These are phyloP conservation scores for Hypomyces rosellus DNA, from an alignment of 2,329 filamentous ascomycete genomes.

Conservation along the genomic window DNA sequence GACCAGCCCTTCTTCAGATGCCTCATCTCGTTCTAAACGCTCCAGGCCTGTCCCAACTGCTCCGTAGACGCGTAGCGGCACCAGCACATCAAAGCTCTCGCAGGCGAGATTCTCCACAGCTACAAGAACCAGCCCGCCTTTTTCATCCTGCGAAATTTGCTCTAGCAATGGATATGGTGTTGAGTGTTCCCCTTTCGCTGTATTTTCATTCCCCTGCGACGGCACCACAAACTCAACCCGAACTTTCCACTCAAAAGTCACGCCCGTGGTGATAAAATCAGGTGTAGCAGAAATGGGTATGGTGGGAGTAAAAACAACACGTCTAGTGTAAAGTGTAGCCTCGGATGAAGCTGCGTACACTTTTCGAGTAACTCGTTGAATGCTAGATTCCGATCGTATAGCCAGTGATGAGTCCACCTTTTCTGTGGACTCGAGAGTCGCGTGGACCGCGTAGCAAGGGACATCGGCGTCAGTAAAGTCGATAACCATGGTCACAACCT, in stretches of 20 bases:
- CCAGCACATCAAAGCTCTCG: slow-evolving; percentile 85
- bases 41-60: slow-evolving; percentile 53
- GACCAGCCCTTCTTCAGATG: slow-evolving; percentile 38
- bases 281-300: slow-evolving; percentile 82
- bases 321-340: slow-evolving; percentile 72
- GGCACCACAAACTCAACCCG: slow-evolving; percentile 89
- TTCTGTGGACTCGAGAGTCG: slow-evolving; percentile 81
- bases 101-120: slow-evolving; percentile 72
- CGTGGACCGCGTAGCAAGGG: slow-evolving; percentile 78
- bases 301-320: slow-evolving; percentile 73
- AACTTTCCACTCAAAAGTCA: slow-evolving; percentile 83
- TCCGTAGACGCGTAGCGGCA: slow-evolving; percentile 76
- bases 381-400: slow-evolving; percentile 75
- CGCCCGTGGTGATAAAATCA: slow-evolving; percentile 84
- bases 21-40: slow-evolving; percentile 49
- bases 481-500: slow-evolving; percentile 75
- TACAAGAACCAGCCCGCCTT: slow-evolving; percentile 66
- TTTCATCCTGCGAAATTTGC: slow-evolving; percentile 70
- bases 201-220: slow-evolving; percentile 32
- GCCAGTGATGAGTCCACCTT: slow-evolving; percentile 74
- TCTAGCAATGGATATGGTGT: slow-evolving; percentile 57
- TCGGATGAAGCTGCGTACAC: slow-evolving; percentile 74
- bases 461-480: slow-evolving; percentile 76
- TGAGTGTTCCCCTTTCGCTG: slow-evolving; percentile 15
- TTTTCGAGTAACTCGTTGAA: slow-evolving; percentile 79